A percentile compares a stretch with the other conserved stretches of the same genome.
Conservation (phyloP, 768 basidiomycete species). For the Pleurotus ostreatus region DNA sequence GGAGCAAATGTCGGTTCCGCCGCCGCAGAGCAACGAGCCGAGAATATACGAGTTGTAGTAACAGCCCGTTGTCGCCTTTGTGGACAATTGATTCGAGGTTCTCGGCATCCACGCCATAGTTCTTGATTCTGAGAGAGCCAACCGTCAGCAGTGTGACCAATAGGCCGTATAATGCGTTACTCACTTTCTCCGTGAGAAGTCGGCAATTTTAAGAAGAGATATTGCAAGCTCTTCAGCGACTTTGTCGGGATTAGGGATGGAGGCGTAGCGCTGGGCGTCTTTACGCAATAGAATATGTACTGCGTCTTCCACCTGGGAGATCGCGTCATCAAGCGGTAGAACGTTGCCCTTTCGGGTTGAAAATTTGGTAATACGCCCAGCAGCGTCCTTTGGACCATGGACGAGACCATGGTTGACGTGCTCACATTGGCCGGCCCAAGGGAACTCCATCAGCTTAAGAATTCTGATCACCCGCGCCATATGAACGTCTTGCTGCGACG, state of each 20-base stretch:
- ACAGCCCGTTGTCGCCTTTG: background rate
- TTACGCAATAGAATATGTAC: background rate
- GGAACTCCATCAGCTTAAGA: constrained; percentile 21
- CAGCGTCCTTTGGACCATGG: background rate
- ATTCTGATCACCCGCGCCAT: constrained; percentile 8
- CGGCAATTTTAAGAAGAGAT: constrained; percentile 1
- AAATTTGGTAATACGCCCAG: background rate
- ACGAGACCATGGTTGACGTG: constrained; percentile 5
- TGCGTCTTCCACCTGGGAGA: background rate
- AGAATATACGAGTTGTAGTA: background rate
- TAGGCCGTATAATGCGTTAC: background rate
- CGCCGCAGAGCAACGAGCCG: background rate
- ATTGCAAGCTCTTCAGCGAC: constrained; percentile 3
- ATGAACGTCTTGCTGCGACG: constrained; percentile 20
- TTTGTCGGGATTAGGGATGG: background rate
- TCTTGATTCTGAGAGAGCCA: background rate
- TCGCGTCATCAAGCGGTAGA: background rate
- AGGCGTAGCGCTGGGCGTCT: background rate
- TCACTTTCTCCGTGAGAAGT: constrained; percentile 2
- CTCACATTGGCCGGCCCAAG: background rate
- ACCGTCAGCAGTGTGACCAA: background rate
- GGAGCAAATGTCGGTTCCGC: background rate
- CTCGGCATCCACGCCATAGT: background rate
- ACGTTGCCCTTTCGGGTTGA: background rate
- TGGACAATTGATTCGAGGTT: background rate